These are phyloP conservation scores for Salix suchowensis DNA, from an alignment of 345 rosid species.

Conservation along the genomic window DNA sequence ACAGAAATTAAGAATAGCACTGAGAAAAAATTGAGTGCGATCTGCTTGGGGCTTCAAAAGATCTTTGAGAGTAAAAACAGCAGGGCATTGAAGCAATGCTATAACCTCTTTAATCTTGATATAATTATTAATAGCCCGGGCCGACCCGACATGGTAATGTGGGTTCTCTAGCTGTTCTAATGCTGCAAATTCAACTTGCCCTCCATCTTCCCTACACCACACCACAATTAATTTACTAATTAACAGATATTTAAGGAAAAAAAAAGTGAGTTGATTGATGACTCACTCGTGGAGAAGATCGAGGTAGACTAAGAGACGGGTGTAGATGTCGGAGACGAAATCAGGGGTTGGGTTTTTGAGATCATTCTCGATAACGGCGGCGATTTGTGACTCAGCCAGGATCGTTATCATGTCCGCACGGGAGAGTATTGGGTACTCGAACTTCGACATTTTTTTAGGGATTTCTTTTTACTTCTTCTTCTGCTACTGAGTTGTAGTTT, in stretches of 20 bases:
- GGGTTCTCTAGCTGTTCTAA: constrained; percentile 88
- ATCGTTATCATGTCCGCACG: constrained; percentile 53
- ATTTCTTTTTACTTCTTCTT: not conserved
- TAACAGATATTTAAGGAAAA: not conserved
- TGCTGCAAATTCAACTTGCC: constrained; percentile 68
- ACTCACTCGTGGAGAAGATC: constrained; percentile 59
- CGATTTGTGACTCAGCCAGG: constrained; percentile 58
- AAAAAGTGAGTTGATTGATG: not conserved
- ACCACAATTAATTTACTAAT: not conserved
- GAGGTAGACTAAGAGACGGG: constrained; percentile 62
- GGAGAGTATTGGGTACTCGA: constrained; percentile 58
- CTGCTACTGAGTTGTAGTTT: not conserved
- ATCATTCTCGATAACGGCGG: constrained; percentile 42
- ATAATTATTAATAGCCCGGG: constrained; percentile 42
- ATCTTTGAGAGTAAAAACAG: constrained; percentile 57
- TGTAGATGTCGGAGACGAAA: constrained; percentile 52
- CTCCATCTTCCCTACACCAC: constrained; percentile 62
- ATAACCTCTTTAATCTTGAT: constrained; percentile 45
- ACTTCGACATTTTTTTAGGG: constrained; percentile 54
- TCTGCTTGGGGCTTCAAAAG: constrained; percentile 52
- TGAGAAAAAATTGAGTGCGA: constrained; percentile 64
- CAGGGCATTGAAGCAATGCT: constrained; percentile 46
- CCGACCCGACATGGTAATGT: constrained; percentile 54
- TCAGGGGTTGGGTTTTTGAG: constrained; percentile 47
- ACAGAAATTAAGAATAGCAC: constrained; percentile 74